Evolutionary conservation across 2,329 filamentous ascomycete species (phyloP).

Genomic region (Neonectria neomacrospora): DNA sequence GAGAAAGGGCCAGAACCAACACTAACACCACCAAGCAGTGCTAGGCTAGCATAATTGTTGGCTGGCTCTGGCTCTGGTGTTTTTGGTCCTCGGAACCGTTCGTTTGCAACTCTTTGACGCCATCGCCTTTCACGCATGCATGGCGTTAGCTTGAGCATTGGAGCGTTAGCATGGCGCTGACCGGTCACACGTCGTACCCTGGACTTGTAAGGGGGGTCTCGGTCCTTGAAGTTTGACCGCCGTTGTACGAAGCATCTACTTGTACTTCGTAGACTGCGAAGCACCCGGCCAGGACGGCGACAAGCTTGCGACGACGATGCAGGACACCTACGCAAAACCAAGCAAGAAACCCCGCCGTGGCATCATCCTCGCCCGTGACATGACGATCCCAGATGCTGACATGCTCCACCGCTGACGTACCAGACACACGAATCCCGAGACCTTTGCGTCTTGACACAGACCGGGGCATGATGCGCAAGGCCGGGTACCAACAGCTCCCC

Average conservation of each 20-base stretch:
- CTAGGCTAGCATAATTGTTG: background rate
- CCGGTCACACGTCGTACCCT: background rate
- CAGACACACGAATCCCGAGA: conserved; percentile 23
- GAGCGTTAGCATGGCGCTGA: background rate
- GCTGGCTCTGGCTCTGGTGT: background rate
- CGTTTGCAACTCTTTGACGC: conserved; percentile 4
- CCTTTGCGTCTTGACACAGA: conserved; percentile 15
- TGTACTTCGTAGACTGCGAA: too few relatives aligned
- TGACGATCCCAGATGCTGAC: conserved; percentile 25
- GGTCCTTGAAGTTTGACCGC: conserved; percentile 8
- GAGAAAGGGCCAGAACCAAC: conserved; percentile 13
- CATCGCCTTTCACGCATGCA: conserved; percentile 6
- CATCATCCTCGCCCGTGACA: conserved; percentile 5
- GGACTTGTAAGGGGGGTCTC: background rate
- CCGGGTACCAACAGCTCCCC: background rate
- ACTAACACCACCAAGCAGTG: background rate
- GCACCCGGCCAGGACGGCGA: background rate
- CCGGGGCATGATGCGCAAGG: conserved; percentile 2
- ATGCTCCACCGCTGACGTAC: conserved; percentile 29
- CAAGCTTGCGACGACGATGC: conserved; percentile 9
- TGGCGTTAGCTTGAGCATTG: conserved; percentile 2
- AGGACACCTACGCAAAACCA: background rate
- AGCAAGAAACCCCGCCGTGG: conserved; percentile 7
- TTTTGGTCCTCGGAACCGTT: background rate
- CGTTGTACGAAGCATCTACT: background rate